Evolutionary conservation across 805 yeast species (phyloP).

Genomic region (Teunomyces cretensis): DNA sequence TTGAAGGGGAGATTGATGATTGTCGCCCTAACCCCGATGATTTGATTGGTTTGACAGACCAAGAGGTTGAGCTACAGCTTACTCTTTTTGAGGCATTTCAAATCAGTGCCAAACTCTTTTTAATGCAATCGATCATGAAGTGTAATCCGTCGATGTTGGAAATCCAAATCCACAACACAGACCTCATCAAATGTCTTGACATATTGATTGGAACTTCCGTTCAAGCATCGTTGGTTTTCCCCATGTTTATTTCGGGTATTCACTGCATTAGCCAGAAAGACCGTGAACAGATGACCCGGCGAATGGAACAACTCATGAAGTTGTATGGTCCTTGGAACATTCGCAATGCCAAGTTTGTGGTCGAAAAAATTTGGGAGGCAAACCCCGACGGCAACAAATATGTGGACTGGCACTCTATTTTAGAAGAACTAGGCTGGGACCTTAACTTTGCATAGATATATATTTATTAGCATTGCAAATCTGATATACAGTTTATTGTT

Average conservation of each 20-base stretch:
- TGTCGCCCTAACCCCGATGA: conserved; percentile 55
- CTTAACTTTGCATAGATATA: conserved; percentile 61
- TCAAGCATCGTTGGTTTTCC: conserved; percentile 73
- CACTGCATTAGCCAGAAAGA: conserved; percentile 56
- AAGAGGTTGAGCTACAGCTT: conserved; percentile 63
- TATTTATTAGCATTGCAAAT: neutral
- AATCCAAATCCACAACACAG: conserved; percentile 56
- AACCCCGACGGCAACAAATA: conserved; percentile 55
- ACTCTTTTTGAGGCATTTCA: conserved; percentile 73
- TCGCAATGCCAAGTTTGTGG: conserved; percentile 42
- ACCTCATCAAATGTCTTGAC: conserved; percentile 57
- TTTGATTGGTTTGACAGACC: conserved; percentile 36
- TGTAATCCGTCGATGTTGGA: conserved; percentile 63
- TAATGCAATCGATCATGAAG: conserved; percentile 62
- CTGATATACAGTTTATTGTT: too few relatives aligned
- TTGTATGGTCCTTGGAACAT: conserved; percentile 71
- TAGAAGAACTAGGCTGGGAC: conserved; percentile 72
- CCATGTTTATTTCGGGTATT: conserved; percentile 75
- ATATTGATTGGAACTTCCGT: conserved; percentile 63
- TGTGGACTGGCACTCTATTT: conserved; percentile 72
- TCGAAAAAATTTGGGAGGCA: conserved; percentile 48
- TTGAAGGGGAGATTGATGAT: conserved; percentile 50
- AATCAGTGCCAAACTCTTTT: conserved; percentile 63
- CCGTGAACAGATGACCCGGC: conserved; percentile 47
- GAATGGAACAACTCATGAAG: conserved; percentile 56